Evolutionary conservation across 129 eudicot species (phyloP).

Genomic region (sunflower (Helianthus annuus)): HanXRQr2.0-SUNRISE NC_035435.2:43494132-43494631

Average conservation of each 20-base stretch:
- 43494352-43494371: slow-evolving; percentile 79
- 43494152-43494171: no score
- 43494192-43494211: no score
- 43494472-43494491: no score
- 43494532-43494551: no score
- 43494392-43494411: background rate
- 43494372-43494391: slow-evolving; percentile 38
- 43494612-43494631: no score
- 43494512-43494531: no score
- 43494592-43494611: background rate
- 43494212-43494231: background rate
- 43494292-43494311: slow-evolving; percentile 90
- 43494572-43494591: background rate
- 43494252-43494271: slow-evolving; percentile 5
- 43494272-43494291: slow-evolving; percentile 89
- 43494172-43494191: no score
- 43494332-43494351: slow-evolving; percentile 73
- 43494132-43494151: no score
- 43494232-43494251: slow-evolving; percentile 15
- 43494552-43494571: background rate
- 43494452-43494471: no score
- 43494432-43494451: no score
- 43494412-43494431: no score
- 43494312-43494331: slow-evolving; percentile 84
- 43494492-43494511: no score